These are phyloP conservation scores for Paracoccidioides lutzii DNA, from an alignment of 2,329 filamentous ascomycete species.

Conservation along the genomic window DNA sequence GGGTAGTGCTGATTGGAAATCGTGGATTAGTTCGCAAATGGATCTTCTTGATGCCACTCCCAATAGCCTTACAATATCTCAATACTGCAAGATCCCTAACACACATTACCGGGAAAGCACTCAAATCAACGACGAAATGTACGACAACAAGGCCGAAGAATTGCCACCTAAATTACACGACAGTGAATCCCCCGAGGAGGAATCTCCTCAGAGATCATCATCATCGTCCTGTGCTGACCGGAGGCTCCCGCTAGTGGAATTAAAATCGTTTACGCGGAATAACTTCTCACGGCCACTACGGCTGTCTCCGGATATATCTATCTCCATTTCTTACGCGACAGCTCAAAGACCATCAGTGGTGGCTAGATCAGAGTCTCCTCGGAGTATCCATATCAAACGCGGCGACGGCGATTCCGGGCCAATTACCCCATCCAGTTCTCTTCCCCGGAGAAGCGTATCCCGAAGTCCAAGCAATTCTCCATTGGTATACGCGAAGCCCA, in stretches of 20 bases:
- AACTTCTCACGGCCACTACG: conserved; percentile 14
- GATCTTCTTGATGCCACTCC: conserved; percentile 8
- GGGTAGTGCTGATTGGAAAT: conserved; percentile 14
- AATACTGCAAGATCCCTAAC: conserved; percentile 4
- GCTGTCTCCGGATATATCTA: conserved; percentile 7
- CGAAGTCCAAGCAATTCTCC: conserved; percentile 7
- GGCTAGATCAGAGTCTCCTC: conserved; percentile 1
- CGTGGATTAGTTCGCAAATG: conserved; percentile 17
- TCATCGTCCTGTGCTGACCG: not conserved
- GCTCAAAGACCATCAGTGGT: conserved; percentile 8
- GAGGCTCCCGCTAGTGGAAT: conserved; percentile 6
- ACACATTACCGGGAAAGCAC: conserved; percentile 20
- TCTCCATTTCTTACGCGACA: conserved; percentile 7
- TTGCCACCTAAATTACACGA: not conserved
- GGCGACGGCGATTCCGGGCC: not conserved
- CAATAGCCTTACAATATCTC: not conserved
- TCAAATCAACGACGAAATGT: conserved; percentile 13
- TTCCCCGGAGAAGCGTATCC: conserved; percentile 4
- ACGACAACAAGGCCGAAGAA: not conserved
- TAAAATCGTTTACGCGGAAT: conserved; percentile 7
- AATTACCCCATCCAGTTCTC: conserved; percentile 1
- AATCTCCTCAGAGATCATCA: not conserved
- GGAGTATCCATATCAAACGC: conserved; percentile 1
- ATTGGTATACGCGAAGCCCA: conserved; percentile 7
- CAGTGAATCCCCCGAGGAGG: not conserved